Base-by-base conservation (phyloP, 2,329 filamentous ascomycete genomes). In the Penicillium sp. region DNA sequence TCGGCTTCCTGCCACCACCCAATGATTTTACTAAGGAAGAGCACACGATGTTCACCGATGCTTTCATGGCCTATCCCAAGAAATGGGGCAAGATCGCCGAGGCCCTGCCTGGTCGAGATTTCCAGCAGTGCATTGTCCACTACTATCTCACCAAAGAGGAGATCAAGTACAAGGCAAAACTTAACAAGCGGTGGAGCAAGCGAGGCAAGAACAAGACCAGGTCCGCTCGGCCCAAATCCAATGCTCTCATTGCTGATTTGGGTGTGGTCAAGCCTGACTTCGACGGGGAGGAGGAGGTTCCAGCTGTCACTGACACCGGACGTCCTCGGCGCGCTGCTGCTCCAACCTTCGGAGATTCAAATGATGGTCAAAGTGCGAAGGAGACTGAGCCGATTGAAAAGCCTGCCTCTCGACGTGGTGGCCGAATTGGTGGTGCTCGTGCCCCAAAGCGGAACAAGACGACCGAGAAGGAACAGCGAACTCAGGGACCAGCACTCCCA, bases 21-120 rank as follows among this genome's bases (percentile, higher is more conserved):
- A 78, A 81, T 51, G 76, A 81, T 56, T 82, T 82, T 60, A 79
- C 76, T 0, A 67, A 72, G 0, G 73, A 78, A 47, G 79, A 82
- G 63, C 78, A 81, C 54, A 69, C 72, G 29, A 68, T 69, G 2
- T 81, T 82, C 62, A 76, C 75, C 1, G 72, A 79, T 53, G 77
- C 78, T 16, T 82, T 80, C 60, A 77, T 79, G 71, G 70, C 74
- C 5, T 67, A 75, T 53, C 79, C 79, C 3, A 82, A 82, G 70
- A 79, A 77, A 69, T 82, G 79, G 77, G 78, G 79, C 22, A 79
- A 79, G 61, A 82, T 82, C 58, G 79, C 79, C 3, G 76, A 79
- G 50, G 69, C 72, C 24, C 62, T 81, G 26, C 76, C 78, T 35
- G 76, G 75, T 13, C 75, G 79, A 22, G 73, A 74, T 37, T 81